Evolutionary conservation across 2,329 filamentous ascomycete species (phyloP), one percentile per base, ranked within the genome.

Genomic region (Cladosporium sp.): DNA sequence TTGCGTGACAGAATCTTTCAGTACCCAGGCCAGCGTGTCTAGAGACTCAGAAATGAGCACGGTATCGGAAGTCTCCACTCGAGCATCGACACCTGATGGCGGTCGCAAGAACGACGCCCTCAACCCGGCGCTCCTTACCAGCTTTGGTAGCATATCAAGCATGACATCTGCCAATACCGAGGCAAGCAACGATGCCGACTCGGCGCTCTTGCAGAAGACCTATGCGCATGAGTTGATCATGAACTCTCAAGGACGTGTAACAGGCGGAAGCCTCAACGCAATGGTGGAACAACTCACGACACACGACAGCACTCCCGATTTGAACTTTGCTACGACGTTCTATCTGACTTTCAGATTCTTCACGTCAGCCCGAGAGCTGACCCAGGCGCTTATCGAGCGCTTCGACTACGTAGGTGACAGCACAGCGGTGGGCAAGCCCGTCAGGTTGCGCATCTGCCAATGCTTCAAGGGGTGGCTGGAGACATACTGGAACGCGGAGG

Each of bases 391-490:
- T n/a, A 88, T 95, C 55, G 88, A 94, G 59, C 87, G 95, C 30
- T 99, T 96, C 72, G 90, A 97, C 60, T 96, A 97, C 66, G 88
- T 96, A 38, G 88, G 85, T 12, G 88, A 94, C 60, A 89, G 87
- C 50, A 84, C 86, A 20, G 83, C 86, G 60, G 84, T 92, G 63
- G 87, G 92, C 20, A 84, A 82, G 2, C 90, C 93, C 0, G 93
- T 97, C 20, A 87, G 92, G 52, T 79, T 99, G 50, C 86, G 94
- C 54, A 91, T 97, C 1, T 97, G 95, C 78, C 97, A 99, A 71
- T 88, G 92, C 59, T 91, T 99, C 81, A 99, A 99, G 75, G 89
- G 90, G 42, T 99, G 94, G 94, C 79, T 99, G 19, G 94, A 97
- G 76, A 94, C 89, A 6, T 92, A 99, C 74, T 99, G 94, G 93